Evolutionary conservation across 208 protist species (phyloP).

Genomic region (Porcisia hertigi): DNA sequence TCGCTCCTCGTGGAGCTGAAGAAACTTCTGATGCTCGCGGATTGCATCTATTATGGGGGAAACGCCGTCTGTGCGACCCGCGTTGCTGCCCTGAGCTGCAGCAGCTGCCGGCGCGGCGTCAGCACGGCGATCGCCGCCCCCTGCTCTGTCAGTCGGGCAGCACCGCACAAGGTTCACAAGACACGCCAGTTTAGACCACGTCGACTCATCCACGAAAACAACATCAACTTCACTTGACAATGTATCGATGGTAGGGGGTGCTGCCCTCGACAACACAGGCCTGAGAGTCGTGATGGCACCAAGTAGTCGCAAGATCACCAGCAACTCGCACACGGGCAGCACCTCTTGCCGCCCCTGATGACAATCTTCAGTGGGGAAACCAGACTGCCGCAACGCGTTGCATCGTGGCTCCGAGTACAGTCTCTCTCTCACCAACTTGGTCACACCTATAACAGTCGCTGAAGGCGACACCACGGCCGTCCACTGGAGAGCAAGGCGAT

Average conservation of each 20-base stretch:
- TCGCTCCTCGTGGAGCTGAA: conserved; percentile 6
- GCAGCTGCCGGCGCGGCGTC: not conserved
- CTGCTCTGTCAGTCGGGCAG: not conserved
- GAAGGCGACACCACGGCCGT: conserved; percentile 2
- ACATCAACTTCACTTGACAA: not conserved
- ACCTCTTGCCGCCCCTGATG: not conserved
- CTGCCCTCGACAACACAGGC: not conserved
- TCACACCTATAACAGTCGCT: not conserved
- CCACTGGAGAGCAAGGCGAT: conserved; percentile 14
- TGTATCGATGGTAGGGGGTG: not conserved
- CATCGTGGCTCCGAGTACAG: not conserved
- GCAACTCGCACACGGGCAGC: not conserved
- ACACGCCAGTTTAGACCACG: conserved; percentile 29
- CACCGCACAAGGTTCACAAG: conserved; percentile 11
- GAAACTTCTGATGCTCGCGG: not conserved
- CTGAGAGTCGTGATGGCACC: not conserved
- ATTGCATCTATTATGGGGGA: not conserved
- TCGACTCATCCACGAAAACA: conserved; percentile 13
- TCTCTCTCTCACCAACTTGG: not conserved
- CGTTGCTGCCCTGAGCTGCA: not conserved
- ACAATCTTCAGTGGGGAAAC: not conserved
- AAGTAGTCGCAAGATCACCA: conserved; percentile 4
- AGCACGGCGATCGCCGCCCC: not conserved
- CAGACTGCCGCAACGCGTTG: not conserved
- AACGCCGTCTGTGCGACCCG: not conserved